A percentile compares a stretch with the other conserved stretches of the same genome.
Evolutionary conservation across 1,284 basidiomycete species (phyloP).

Genomic region (Naganishia sp.): DNA sequence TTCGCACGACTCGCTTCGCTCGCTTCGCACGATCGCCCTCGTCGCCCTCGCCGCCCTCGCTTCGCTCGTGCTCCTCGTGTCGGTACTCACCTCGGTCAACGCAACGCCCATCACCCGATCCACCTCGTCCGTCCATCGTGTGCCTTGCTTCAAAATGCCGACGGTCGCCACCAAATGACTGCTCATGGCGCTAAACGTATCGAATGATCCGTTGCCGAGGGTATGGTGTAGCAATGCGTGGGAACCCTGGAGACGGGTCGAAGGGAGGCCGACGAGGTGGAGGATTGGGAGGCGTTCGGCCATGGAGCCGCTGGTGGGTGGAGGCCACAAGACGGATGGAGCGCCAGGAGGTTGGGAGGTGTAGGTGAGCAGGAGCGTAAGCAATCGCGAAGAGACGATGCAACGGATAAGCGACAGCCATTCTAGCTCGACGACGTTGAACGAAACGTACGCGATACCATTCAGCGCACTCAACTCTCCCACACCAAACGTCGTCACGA

Average conservation of each 20-base stretch:
- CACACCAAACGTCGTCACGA: conserved; percentile 82
- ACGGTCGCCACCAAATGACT: conserved; percentile 74
- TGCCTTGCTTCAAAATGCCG: conserved; percentile 63
- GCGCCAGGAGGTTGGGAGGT: no score
- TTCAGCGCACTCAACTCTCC: conserved; percentile 84
- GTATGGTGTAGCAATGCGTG: conserved; percentile 77
- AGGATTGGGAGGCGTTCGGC: conserved; percentile 89
- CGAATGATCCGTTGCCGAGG: conserved; percentile 74
- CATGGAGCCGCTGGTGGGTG: conserved; percentile 49
- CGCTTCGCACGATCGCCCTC: no score
- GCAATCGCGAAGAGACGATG: neutral
- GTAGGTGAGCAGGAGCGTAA: no score
- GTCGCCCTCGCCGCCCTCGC: neutral
- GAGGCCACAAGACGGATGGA: no score
- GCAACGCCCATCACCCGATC: conserved; percentile 77
- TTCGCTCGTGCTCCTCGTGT: neutral
- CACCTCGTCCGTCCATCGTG: conserved; percentile 65
- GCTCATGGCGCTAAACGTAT: conserved; percentile 76
- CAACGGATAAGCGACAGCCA: neutral
- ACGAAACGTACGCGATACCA: conserved; percentile 61
- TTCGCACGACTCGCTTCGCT: no score
- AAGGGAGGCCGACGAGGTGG: conserved; percentile 69
- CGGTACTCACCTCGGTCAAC: conserved; percentile 56
- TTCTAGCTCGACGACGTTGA: conserved; percentile 24
- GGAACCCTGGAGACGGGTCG: conserved; percentile 42